phyloP scores from a whole-genome alignment of 768 basidiomycete species.

The Wakefieldia striispora region DNA sequence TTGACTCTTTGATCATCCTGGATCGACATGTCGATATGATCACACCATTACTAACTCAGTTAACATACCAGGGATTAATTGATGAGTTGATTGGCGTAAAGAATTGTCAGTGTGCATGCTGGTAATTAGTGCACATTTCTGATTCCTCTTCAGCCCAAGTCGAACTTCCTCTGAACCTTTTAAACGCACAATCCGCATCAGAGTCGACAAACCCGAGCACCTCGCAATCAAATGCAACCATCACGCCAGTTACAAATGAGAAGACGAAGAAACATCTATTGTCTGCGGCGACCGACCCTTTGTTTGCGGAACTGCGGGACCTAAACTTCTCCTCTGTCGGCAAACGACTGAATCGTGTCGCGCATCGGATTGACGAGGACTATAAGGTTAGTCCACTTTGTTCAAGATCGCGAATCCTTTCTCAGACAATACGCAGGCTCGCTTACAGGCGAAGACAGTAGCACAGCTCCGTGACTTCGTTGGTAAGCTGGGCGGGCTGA shows the following conservation, averaged over 20 bases:
- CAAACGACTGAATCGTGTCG: slow-evolving; percentile 73
- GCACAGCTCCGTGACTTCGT: slow-evolving; percentile 93
- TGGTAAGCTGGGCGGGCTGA: slow-evolving; percentile 88
- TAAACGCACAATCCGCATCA: slow-evolving; percentile 54
- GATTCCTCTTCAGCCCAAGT: slow-evolving; percentile 56
- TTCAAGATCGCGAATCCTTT: background rate
- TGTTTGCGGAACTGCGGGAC: slow-evolving; percentile 83
- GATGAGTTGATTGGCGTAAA: slow-evolving; percentile 90
- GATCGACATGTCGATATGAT: slow-evolving; percentile 95
- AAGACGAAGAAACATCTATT: slow-evolving; percentile 89
- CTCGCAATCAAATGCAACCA: slow-evolving; percentile 43
- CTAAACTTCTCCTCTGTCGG: slow-evolving; percentile 92
- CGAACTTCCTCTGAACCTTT: slow-evolving; percentile 71
- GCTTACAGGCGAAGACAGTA: slow-evolving; percentile 86
- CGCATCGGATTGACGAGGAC: slow-evolving; percentile 84
- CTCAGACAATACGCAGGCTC: slow-evolving; percentile 46
- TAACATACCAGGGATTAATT: slow-evolving; percentile 94
- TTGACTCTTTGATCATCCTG: slow-evolving; percentile 86
- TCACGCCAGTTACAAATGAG: slow-evolving; percentile 62
- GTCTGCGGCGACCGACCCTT: slow-evolving; percentile 70
- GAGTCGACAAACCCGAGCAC: slow-evolving; percentile 37
- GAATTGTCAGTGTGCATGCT: slow-evolving; percentile 59
- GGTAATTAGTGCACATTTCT: background rate
- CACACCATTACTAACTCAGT: slow-evolving; percentile 90
- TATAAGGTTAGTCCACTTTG: slow-evolving; percentile 62